Percentiles rank a stretch among this genome's conserved stretches.
Conservation (phyloP, 768 basidiomycete species). For the Tricholoma matsutake region DNA sequence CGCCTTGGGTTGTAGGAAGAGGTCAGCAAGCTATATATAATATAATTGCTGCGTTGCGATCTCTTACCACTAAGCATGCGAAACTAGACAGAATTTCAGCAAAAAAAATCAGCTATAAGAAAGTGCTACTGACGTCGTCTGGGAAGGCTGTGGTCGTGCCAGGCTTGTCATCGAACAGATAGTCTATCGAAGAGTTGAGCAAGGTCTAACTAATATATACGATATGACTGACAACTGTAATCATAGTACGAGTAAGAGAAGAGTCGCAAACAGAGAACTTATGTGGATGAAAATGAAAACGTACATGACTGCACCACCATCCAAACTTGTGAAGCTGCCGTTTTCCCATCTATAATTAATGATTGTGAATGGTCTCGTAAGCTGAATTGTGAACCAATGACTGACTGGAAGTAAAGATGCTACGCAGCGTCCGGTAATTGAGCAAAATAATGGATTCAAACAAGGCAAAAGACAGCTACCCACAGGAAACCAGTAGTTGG, state of each 20-base stretch:
- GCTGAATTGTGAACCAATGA: not conserved
- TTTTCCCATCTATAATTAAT: slow-evolving; percentile 38
- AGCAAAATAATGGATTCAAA: slow-evolving; percentile 6
- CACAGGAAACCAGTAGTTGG: slow-evolving; percentile 52
- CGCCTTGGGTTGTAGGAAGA: slow-evolving; percentile 24
- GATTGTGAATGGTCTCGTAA: not conserved
- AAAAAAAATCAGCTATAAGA: not conserved
- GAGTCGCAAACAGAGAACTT: not conserved
- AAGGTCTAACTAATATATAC: not conserved
- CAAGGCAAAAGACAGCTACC: slow-evolving; percentile 14
- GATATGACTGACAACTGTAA: slow-evolving; percentile 26
- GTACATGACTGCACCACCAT: slow-evolving; percentile 44
- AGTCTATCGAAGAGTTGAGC: slow-evolving; percentile 31
- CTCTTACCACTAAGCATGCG: slow-evolving; percentile 49
- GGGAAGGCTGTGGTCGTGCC: slow-evolving; percentile 52
- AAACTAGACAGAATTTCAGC: slow-evolving; percentile 33
- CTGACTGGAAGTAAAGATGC: slow-evolving; percentile 52
- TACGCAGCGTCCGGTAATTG: slow-evolving; percentile 11
- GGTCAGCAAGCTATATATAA: not conserved
- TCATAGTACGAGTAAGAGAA: not conserved
- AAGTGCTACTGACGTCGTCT: slow-evolving; percentile 40
- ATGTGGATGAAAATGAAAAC: slow-evolving; percentile 19
- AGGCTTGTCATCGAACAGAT: slow-evolving; percentile 43
- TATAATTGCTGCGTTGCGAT: not conserved
- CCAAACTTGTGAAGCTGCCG: slow-evolving; percentile 42